Percentiles rank a stretch among this genome's conserved stretches.
Evolutionary conservation across 495 filamentous ascomycete species (phyloP).

Genomic region (Schizothecium vesticola): DNA sequence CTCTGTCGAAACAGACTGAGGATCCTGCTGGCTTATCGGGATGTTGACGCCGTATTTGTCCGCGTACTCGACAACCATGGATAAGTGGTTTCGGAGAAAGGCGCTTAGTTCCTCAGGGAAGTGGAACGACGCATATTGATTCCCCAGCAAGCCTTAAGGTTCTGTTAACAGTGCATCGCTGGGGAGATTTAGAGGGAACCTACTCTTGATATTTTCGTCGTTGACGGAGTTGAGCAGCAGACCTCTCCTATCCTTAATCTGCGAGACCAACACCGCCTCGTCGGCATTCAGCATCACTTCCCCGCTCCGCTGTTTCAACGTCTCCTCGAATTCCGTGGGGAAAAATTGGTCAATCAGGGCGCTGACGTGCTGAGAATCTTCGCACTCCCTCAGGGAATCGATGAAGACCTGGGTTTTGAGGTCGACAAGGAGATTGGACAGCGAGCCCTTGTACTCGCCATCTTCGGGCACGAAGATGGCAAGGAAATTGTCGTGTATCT

Average conservation of each 20-base stretch:
- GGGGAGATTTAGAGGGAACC: slow-evolving; percentile 12
- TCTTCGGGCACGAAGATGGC: slow-evolving; percentile 78
- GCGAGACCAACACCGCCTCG: slow-evolving; percentile 69
- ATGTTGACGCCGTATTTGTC: slow-evolving; percentile 38
- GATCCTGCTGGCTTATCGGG: slow-evolving; percentile 27
- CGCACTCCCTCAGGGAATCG: slow-evolving; percentile 55
- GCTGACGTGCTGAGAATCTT: slow-evolving; percentile 52
- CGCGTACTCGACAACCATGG: slow-evolving; percentile 52
- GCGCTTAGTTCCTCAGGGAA: slow-evolving; percentile 68
- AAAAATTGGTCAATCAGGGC: slow-evolving; percentile 71
- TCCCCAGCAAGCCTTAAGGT: slow-evolving; percentile 50
- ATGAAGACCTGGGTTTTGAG: slow-evolving; percentile 86
- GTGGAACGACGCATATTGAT: slow-evolving; percentile 75
- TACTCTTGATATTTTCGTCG: slow-evolving; percentile 48
- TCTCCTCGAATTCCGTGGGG: slow-evolving; percentile 60
- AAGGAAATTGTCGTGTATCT: slow-evolving; percentile 79
- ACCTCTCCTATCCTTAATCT: slow-evolving; percentile 57
- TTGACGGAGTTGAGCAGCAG: slow-evolving; percentile 59
- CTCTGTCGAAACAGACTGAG: neutral
- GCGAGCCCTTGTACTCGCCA: slow-evolving; percentile 40
- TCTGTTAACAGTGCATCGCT: slow-evolving; percentile 19
- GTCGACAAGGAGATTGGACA: slow-evolving; percentile 72
- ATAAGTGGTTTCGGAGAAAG: slow-evolving; percentile 72
- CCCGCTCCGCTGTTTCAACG: slow-evolving; percentile 58
- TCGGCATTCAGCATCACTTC: slow-evolving; percentile 59